phyloP scores from a whole-genome alignment of 306 rosid genomes.

The Casuarina glauca region DNA sequence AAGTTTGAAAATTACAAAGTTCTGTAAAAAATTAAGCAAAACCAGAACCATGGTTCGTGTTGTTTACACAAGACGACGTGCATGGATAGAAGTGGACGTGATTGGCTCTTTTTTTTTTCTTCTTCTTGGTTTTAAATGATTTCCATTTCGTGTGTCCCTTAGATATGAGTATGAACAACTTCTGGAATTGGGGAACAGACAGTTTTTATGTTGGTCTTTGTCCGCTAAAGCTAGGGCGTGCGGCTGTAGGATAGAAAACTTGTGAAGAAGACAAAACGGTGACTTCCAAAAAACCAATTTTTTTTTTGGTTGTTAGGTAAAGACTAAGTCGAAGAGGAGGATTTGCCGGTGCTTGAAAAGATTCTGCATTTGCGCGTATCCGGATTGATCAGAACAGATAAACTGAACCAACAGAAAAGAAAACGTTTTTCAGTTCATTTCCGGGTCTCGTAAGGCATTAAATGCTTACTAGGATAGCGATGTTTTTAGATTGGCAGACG shows the following conservation, averaged over 20 bases:
- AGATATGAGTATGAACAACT: background rate
- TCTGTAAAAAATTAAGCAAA: no score
- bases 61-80: no score
- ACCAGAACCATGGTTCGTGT: no score
- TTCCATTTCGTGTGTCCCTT: background rate
- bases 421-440: no score
- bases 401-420: no score
- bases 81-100: no score
- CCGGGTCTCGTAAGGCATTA: no score
- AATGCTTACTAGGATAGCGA: background rate
- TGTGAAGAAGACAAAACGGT: constrained; percentile 1
- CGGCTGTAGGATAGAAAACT: background rate
- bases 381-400: no score
- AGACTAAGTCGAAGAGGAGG: background rate
- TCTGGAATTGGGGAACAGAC: background rate
- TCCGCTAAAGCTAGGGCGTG: background rate
- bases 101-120: no score
- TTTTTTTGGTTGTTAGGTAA: background rate
- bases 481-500: background rate
- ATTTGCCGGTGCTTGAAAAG: background rate
- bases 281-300: background rate
- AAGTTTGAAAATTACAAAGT: no score
- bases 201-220: background rate
- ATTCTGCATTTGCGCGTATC: no score
- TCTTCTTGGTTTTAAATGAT: no score